Percentiles rank a stretch among this genome's conserved stretches.
These are phyloP conservation scores for Pythium volutum DNA, from an alignment of 352 stramenopile genomes.

Conservation along the genomic window DNA sequence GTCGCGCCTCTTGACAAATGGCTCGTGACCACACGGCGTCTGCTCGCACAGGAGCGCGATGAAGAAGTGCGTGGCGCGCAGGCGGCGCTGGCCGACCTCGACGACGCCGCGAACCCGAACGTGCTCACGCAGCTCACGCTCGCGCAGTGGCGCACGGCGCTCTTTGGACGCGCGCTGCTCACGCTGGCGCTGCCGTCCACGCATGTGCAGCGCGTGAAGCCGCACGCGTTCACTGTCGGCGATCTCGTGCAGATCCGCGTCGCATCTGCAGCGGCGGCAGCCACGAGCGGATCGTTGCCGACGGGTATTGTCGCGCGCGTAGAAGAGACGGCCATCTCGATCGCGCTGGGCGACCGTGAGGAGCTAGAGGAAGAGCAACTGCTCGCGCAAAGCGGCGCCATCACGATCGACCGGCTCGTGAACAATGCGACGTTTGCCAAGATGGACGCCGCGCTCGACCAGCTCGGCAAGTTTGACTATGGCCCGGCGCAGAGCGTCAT, in stretches of 20 bases:
- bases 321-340: conserved; percentile 54
- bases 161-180: conserved; percentile 69
- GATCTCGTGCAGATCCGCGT: conserved; percentile 82
- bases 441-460: conserved; percentile 56
- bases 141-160: conserved; percentile 38
- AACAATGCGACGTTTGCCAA: conserved; percentile 88
- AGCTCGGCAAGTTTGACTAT: conserved; percentile 62
- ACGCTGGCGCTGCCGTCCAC: conserved; percentile 47
- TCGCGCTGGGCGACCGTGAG: conserved; percentile 51
- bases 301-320: conserved; percentile 66
- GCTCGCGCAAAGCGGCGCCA: conserved; percentile 13
- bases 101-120: conserved; percentile 63
- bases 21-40: conserved; percentile 37
- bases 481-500: conserved; percentile 55
- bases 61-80: conserved; percentile 60
- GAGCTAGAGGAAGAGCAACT: conserved; percentile 55
- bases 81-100: conserved; percentile 48
- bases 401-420: conserved; percentile 78
- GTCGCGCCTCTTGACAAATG: conserved; percentile 52
- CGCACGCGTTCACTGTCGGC: conserved; percentile 80
- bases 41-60: conserved; percentile 60
- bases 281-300: conserved; percentile 23
- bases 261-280: background rate
- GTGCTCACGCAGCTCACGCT: conserved; percentile 56
- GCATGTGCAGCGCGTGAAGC: conserved; percentile 44